Percentiles rank a stretch among this genome's conserved stretches.
Evolutionary conservation across 305 asterid genomes (phyloP).

Genomic region (Solanum hybrid): DNA sequence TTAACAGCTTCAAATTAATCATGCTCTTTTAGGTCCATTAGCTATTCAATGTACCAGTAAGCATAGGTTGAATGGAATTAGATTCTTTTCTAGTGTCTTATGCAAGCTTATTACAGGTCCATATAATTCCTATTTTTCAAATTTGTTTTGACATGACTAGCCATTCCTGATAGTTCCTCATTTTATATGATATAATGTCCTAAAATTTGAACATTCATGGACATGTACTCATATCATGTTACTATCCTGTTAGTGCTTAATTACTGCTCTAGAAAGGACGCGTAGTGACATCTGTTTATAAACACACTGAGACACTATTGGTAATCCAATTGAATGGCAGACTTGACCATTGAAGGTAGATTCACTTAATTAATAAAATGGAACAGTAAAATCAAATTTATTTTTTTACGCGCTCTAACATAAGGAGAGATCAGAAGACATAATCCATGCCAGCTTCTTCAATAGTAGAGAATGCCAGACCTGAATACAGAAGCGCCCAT

Average conservation of each 20-base stretch:
- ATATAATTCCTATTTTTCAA: not conserved
- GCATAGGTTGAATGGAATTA: not conserved
- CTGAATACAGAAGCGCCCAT: slow-evolving; percentile 99
- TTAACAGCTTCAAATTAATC: not conserved
- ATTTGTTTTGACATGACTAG: not conserved
- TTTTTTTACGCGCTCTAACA: not conserved
- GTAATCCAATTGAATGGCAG: not conserved
- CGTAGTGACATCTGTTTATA: not conserved
- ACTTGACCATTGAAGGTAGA: not conserved
- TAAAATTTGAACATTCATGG: not conserved
- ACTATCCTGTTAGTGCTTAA: not conserved
- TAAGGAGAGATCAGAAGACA: not conserved
- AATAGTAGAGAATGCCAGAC: slow-evolving; percentile 23
- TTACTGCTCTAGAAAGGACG: not conserved
- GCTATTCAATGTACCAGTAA: not conserved
- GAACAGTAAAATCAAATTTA: not conserved
- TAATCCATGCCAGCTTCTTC: not conserved
- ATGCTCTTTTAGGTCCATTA: not conserved
- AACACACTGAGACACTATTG: not conserved
- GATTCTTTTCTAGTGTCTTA: not conserved
- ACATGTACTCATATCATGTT: not conserved
- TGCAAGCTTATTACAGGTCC: not conserved
- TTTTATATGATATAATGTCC: not conserved
- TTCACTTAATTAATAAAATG: not conserved
- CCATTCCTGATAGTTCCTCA: not conserved